Evolutionary conservation across 2,329 filamentous ascomycete species (phyloP).

Genomic region (Mollisia scopiformis): DNA sequence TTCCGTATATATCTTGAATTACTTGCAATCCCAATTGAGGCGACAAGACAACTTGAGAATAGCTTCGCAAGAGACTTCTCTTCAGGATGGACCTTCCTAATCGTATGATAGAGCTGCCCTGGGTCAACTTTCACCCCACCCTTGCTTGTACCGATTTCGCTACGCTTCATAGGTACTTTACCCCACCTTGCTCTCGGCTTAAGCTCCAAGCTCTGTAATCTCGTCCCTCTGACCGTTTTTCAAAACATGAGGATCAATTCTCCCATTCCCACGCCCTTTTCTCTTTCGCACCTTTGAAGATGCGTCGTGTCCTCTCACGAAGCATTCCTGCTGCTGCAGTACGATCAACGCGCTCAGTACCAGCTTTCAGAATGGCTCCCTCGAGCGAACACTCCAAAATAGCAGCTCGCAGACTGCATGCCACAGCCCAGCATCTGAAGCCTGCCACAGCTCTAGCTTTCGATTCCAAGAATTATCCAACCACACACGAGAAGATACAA

Average conservation of each 20-base stretch:
- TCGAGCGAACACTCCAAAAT: conserved; percentile 29
- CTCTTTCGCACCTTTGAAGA: conserved; percentile 21
- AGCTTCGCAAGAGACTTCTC: no score
- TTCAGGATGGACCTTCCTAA: background rate
- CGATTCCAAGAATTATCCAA: conserved; percentile 66
- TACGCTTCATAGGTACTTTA: no score
- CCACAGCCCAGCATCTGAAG: conserved; percentile 57
- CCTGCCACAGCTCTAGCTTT: conserved; percentile 57
- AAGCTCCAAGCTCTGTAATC: background rate
- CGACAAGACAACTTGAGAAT: background rate
- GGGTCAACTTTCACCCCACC: background rate
- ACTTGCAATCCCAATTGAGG: background rate
- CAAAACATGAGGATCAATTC: background rate
- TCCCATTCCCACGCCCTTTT: no score
- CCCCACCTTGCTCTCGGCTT: background rate
- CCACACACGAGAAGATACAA: conserved; percentile 70
- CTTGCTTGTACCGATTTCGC: background rate
- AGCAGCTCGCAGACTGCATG: conserved; percentile 58
- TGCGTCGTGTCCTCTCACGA: conserved; percentile 36
- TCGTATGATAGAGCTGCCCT: background rate
- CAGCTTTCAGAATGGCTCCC: conserved; percentile 33
- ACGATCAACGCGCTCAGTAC: conserved; percentile 28
- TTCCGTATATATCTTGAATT: background rate
- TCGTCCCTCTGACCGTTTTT: background rate
- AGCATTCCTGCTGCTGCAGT: conserved; percentile 31